Base-by-base conservation (phyloP, 192 early-diverging fungal genomes). In the Backusella parvicylindrica region DNA sequence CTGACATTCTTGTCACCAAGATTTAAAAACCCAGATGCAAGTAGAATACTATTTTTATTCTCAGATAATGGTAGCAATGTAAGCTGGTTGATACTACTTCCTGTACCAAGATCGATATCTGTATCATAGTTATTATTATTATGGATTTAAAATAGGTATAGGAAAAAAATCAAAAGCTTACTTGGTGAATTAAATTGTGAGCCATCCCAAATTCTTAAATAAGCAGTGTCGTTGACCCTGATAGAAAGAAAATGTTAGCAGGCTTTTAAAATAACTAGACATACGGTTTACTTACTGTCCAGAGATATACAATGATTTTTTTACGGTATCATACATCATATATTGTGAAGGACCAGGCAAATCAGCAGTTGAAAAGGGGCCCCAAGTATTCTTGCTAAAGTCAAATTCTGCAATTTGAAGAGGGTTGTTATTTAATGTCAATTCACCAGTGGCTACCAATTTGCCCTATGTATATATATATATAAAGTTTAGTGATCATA, bases 21-120 rank as follows among this genome's bases (percentile, higher is more conserved):
- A n/a, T 84, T 76, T n/a, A 88, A 74, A 1, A 72, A 60, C 2
- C 87, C 87, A 50, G 79, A 77, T 7, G 84, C 78, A 31, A 88
- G 63, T 2, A 88, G 72, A 32, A 88, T 82, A 6, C 26, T 28
- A 9, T 65, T 73, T 30, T 67, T 37, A 11, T 53, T 49, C 21
- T 9, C 30, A 23, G 28, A 30, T 18, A 43, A 40, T 74, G 4
- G 67, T 33, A 38, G 72, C 38, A 31, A 64, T 67, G 37, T 41
- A 13, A 79, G 18, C 65, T 79, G 78, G 23, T 71, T 31, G n/a
- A 79, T 67, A 13, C 15, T 23, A 18, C 73, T 75, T 38, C 68
- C 69, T 35, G 68, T 69, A 12, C 78, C 78, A 30, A 79, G 32
- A 11, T 60, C 13, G 38, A 8, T n/a, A 26, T 21, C 50, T 35